Percentiles rank a stretch among this genome's conserved stretches.
Conservation (phyloP, 2,329 filamentous ascomycete species). For the Beauveria medogensis region DNA sequence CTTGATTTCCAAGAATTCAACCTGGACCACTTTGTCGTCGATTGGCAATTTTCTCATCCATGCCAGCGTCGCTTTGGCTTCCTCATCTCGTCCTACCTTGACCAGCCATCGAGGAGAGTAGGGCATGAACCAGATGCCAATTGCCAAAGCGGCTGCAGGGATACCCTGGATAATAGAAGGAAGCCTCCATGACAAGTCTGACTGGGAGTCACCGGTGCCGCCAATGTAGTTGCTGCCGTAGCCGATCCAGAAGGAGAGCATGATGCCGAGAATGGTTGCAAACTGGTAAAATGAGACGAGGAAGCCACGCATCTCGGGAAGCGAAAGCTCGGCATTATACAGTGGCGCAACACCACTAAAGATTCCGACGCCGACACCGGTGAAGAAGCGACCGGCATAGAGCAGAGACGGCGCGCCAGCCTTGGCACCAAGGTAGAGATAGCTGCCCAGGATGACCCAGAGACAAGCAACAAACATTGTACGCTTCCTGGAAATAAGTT, state of each 20-base stretch:
- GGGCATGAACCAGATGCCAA: slow-evolving; percentile 72
- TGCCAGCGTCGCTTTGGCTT: slow-evolving; percentile 51
- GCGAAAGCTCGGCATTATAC: slow-evolving; percentile 45
- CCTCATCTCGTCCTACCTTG: slow-evolving; percentile 60
- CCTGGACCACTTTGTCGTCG: slow-evolving; percentile 59
- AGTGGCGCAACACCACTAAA: slow-evolving; percentile 38
- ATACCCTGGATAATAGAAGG: slow-evolving; percentile 38
- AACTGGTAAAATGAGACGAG: slow-evolving; percentile 59
- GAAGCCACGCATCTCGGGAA: slow-evolving; percentile 59
- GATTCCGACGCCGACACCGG: slow-evolving; percentile 39
- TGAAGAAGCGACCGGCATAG: slow-evolving; percentile 41
- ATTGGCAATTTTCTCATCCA: slow-evolving; percentile 52
- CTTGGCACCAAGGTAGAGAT: slow-evolving; percentile 35
- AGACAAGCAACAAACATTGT: slow-evolving; percentile 42
- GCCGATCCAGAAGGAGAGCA: slow-evolving; percentile 40
- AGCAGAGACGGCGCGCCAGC: slow-evolving; percentile 31
- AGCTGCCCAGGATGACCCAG: slow-evolving; percentile 38
- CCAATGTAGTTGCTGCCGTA: slow-evolving; percentile 40
- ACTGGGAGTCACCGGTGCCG: slow-evolving; percentile 34
- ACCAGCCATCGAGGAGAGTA: slow-evolving; percentile 72
- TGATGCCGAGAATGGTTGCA: slow-evolving; percentile 50
- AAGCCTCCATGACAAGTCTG: slow-evolving; percentile 35
- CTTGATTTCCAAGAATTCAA: slow-evolving; percentile 79
- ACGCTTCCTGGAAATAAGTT: slow-evolving; percentile 42
- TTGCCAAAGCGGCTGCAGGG: slow-evolving; percentile 44